phyloP scores from a whole-genome alignment of 306 rosid genomes.

The Vigna trinervia region DNA sequence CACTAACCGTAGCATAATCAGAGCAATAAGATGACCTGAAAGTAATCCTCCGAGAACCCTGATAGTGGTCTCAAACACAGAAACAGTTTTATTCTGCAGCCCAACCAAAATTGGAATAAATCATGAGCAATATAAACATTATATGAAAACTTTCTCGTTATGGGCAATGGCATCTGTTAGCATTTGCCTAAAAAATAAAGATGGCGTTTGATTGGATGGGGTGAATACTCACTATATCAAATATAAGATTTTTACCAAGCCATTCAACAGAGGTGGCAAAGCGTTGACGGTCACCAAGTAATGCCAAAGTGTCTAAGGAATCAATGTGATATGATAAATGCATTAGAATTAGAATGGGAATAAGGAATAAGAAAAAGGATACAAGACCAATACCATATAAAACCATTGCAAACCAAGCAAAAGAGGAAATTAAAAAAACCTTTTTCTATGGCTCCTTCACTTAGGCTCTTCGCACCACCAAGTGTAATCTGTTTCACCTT shows the following conservation, averaged over 20 bases:
- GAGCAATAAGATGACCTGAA: constrained; percentile 92
- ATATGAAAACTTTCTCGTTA: too few species aligned
- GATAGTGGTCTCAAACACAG: constrained; percentile 88
- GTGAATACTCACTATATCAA: constrained; percentile 82
- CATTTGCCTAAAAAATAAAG: too few species aligned
- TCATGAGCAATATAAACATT: not conserved
- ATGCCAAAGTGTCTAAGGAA: constrained; percentile 86
- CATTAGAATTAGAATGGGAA: not conserved
- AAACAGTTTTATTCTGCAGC: constrained; percentile 94
- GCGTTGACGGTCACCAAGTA: constrained; percentile 79
- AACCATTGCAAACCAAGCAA: too few species aligned
- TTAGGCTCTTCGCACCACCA: too few species aligned
- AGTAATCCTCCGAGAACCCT: constrained; percentile 94
- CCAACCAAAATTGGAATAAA: not conserved
- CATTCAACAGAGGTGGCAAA: constrained; percentile 87
- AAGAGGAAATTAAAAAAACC: too few species aligned
- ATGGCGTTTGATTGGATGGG: too few species aligned
- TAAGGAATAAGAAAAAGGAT: not conserved
- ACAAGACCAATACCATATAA: too few species aligned
- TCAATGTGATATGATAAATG: constrained; percentile 62
- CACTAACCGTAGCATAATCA: constrained; percentile 80
- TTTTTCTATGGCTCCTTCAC: too few species aligned
- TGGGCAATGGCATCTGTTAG: too few species aligned
- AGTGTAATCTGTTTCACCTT: too few species aligned
- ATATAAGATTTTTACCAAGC: constrained; percentile 96